Evolutionary conservation across 192 early-diverging fungal species (phyloP), one percentile per base, ranked within the genome.

Genomic region (Phycomyces blakesleeanus): DNA sequence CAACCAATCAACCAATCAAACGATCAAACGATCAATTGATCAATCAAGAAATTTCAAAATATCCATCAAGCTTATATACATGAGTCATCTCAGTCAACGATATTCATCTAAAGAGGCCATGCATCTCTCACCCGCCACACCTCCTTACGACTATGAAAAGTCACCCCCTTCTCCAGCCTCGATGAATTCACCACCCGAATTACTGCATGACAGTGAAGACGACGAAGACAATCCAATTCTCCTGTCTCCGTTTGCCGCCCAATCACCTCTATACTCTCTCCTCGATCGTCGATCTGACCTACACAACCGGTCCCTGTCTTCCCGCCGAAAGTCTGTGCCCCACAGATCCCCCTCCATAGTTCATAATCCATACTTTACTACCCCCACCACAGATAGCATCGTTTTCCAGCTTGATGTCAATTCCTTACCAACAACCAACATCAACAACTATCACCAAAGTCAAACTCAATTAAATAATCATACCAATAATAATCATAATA

Each of bases 141-240:
- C 38, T 42, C 34, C 22, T 8, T 47, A 47, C 44, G 18, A 47
- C 44, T 47, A 47, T 11, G 44, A 18, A 2, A 47, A 34, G 21
- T 56, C 25, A 18, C 9, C 55, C n/a, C 12, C 20, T 8, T 22
- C 24, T 9, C 40, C 38, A 37, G 10, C 37, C 57, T n/a, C n/a
- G n/a, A 61, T 47, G 29, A 20, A 12, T 38, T 18, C 67, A 27
- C 55, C 60, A 41, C 67, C 69, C 20, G 69, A 71, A 49, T 55
- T 71, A 24, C 41, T 71, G 14, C 63, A 65, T n/a, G 69, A 71
- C 53, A 71, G 63, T 55, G 69, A 64, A 27, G 68, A 70, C 27
- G 68, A 70, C 29, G 68, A 59, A 1, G 68, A 71, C 27, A 51
- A 37, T 8, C n/a, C n/a, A n/a, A n/a, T n/a, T n/a, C 21, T 51